phyloP scores from a whole-genome alignment of 2,329 filamentous ascomycete genomes.

The Cladophialophora psammophila region DNA sequence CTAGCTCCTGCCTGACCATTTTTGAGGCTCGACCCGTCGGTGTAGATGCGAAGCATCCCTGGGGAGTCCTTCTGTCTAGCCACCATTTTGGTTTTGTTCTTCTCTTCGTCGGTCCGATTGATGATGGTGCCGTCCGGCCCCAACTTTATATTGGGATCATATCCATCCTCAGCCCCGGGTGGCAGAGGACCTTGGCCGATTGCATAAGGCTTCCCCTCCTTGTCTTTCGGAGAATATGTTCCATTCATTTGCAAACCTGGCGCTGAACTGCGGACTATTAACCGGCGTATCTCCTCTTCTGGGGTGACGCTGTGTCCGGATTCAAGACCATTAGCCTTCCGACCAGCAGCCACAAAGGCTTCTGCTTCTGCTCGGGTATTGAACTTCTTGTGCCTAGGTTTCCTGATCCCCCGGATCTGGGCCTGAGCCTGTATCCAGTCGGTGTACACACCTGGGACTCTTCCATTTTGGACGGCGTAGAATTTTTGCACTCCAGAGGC shows the following conservation, averaged over 20 bases:
- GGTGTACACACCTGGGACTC: constrained; percentile 67
- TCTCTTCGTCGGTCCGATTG: constrained; percentile 62
- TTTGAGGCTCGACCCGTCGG: constrained; percentile 67
- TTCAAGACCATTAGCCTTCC: constrained; percentile 34
- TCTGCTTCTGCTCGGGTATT: constrained; percentile 74
- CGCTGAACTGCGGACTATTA: constrained; percentile 42
- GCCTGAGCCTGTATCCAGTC: constrained; percentile 73
- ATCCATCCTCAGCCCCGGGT: constrained; percentile 65
- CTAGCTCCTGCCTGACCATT: constrained; percentile 64
- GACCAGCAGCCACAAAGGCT: constrained; percentile 68
- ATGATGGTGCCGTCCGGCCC: constrained; percentile 63
- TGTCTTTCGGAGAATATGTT: constrained; percentile 48
- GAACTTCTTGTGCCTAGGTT: constrained; percentile 74
- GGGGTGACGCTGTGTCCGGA: constrained; percentile 26
- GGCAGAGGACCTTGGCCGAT: constrained; percentile 65
- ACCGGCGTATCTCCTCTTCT: constrained; percentile 38
- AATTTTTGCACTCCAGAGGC: constrained; percentile 53
- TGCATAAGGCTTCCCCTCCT: constrained; percentile 54
- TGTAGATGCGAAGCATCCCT: constrained; percentile 66
- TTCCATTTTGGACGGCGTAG: constrained; percentile 67
- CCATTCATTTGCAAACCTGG: constrained; percentile 51
- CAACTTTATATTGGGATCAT: constrained; percentile 65
- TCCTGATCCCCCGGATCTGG: constrained; percentile 76
- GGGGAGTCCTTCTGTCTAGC: constrained; percentile 52
- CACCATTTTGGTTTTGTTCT: constrained; percentile 55